Base-by-base conservation (phyloP, 768 basidiomycete genomes). In the Pleurotus salmoneostramineus region DNA sequence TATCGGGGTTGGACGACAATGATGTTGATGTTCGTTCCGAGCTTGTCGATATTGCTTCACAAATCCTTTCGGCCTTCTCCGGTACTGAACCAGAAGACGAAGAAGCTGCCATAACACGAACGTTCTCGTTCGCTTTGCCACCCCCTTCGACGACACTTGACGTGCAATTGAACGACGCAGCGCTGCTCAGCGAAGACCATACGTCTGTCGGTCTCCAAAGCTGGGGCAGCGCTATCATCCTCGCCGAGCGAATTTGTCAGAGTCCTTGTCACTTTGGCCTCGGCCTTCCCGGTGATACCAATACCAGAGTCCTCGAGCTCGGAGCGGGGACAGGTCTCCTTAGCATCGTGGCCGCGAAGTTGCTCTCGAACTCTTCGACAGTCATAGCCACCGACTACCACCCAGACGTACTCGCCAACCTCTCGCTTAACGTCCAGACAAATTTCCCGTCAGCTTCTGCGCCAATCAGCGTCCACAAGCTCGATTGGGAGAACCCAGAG, bases 281-380 rank as follows among this genome's bases (percentile, higher is more conserved):
- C 51, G 21, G 61, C 4, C 62, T 65, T 27, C 15, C 42, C 21
- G 21, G 21, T 3, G 21, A 27, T 27, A 15, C 36, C 34, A 54
- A 27, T 31, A 8, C 54, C 42, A 73, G 83, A 2, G 65, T 93
- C 10, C 77, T 94, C 44, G 91, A 95, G 69, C 79, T 95, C n/a
- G 91, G 92, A 4, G 89, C 90, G 0, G 92, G 92, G 3, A 94
- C 92, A 0, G 92, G 92, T 3, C 72, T 93, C 56, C 77, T 93
- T n/a, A 89, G 89, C 62, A 86, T 95, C 61, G 76, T 82, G 8
- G 73, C 78, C 1, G 81, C 83, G 1, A 84, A 78, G 60, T 67
- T 84, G 4, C 67, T 83, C 6, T 64, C 56, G 3, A 44, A 50
- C n/a, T 50, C 62, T 15, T 61, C 65, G 0, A 62, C 69, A 0